Conservation (phyloP, 2,329 filamentous ascomycete species). For the Plenodomus tracheiphilus region DNA sequence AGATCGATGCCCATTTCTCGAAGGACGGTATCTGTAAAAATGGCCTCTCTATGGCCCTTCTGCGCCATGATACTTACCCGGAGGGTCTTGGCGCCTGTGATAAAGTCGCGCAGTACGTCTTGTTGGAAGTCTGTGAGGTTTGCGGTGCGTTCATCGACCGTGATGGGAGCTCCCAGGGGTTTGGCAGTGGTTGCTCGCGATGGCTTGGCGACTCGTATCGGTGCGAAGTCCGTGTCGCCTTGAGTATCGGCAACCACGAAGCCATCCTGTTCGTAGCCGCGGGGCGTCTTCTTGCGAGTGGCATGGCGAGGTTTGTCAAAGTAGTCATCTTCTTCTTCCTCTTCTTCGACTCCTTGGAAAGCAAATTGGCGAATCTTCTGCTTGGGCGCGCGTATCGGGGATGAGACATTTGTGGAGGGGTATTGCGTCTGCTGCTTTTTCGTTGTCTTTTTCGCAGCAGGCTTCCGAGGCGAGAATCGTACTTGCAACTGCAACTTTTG, state of each 20-base stretch:
- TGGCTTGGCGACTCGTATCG: slow-evolving; percentile 34
- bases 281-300: slow-evolving; percentile 24
- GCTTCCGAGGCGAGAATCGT: slow-evolving; percentile 52
- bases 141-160: slow-evolving; percentile 57
- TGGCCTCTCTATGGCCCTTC: slow-evolving; percentile 59
- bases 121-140: slow-evolving; percentile 63
- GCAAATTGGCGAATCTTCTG: slow-evolving; percentile 35
- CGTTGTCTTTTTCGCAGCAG: slow-evolving; percentile 22
- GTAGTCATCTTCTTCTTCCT: slow-evolving; percentile 27
- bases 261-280: slow-evolving; percentile 41
- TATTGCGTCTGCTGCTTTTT: slow-evolving; percentile 49
- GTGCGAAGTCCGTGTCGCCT: slow-evolving; percentile 54
- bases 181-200: slow-evolving; percentile 44
- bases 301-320: slow-evolving; percentile 27
- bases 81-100: slow-evolving; percentile 62
- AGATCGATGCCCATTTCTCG: slow-evolving; percentile 74
- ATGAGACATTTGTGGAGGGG: slow-evolving; percentile 70
- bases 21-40: slow-evolving; percentile 71
- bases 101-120: slow-evolving; percentile 67
- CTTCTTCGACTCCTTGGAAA: slow-evolving; percentile 29
- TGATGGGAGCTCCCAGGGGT: slow-evolving; percentile 62
- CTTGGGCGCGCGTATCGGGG: slow-evolving; percentile 58
- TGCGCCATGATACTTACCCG: slow-evolving; percentile 66
- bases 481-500: slow-evolving; percentile 57
- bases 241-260: slow-evolving; percentile 44